Evolutionary conservation across 2,329 filamentous ascomycete species (phyloP), one percentile per base, ranked within the genome.

Genomic region (Fusarium denticulatum): DNA sequence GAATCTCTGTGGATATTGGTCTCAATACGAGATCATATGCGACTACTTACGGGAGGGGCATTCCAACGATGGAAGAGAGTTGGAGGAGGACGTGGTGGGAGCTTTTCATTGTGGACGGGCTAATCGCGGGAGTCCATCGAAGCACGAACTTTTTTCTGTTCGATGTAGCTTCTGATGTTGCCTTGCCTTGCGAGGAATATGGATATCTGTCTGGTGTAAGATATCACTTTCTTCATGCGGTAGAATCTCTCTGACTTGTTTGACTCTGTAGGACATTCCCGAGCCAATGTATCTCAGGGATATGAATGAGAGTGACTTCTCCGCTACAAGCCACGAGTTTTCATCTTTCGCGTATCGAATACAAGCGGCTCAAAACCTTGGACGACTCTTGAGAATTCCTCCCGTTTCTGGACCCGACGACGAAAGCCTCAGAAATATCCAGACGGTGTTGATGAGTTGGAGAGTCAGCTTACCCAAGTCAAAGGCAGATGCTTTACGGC

Each of bases 81-180:
- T 92, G 94, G 89, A 89, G 94, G 24, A 88, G 95, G 66, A 98
- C 95, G 3, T 98, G 95, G 95, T 98, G 95, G 95, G 94, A 90
- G 70, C 79, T 90, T 8, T 96, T 92, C 79, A 88, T 94, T n/a
- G 88, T 94, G 20, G 94, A 97, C 79, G 94, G 92, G 61, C 92
- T 97, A 88, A 88, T 97, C 74, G 93, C 94, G 10, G 94, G 93
- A 7, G 91, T 97, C 74, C 93, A 93, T 74, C 88, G 91, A 18
- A 88, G 90, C 69, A 92, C 92, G 46, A 92, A 89, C 62, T 93
- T 94, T 80, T 82, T 88, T n/a, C 86, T 94, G 30, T 93, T 90
- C 73, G 90, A 92, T 60, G 86, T 95, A 13, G 82, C 85, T 11
- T 87, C 89, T 20, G 90, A 94, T 75, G 93, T 94, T 6, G 88